These are phyloP conservation scores for Lanmaoa rubissima DNA, from an alignment of 768 basidiomycete species.

Conservation along the genomic window DNA sequence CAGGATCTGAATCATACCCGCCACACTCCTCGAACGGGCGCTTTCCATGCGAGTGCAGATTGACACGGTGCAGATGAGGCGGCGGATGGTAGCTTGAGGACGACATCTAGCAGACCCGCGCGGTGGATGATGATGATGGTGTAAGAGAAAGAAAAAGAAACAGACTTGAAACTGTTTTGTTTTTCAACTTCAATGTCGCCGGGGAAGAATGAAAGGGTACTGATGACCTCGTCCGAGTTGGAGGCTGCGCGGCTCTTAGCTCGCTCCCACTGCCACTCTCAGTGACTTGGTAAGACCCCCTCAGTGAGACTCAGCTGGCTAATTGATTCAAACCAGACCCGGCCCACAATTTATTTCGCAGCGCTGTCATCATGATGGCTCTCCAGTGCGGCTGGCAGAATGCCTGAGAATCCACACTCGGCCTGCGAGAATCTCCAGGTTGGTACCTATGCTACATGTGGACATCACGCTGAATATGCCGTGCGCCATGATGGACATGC, in stretches of 20 bases:
- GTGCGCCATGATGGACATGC: conserved; percentile 4
- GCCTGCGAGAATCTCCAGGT: neutral
- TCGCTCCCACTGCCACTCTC: conserved; percentile 11
- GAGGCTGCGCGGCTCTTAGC: conserved; percentile 10
- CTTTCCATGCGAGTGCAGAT: conserved; percentile 28
- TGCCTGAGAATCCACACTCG: neutral
- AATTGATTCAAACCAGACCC: neutral
- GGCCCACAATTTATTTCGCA: neutral
- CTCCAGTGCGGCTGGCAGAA: neutral
- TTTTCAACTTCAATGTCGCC: conserved; percentile 5
- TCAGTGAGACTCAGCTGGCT: neutral
- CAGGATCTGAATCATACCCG: conserved; percentile 34
- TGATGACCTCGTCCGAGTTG: neutral
- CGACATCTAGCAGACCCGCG: conserved; percentile 19
- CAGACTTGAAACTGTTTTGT: conserved; percentile 1
- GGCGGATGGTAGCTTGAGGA: conserved; percentile 25
- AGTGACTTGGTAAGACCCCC: conserved; percentile 1
- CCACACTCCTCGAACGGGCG: conserved; percentile 35
- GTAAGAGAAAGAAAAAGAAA: conserved; percentile 5
- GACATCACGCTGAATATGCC: conserved; percentile 2
- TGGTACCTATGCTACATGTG: conserved; percentile 11
- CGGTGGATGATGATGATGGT: conserved; percentile 24
- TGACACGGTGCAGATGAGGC: conserved; percentile 25
- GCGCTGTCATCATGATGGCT: neutral
- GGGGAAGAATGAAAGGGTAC: neutral